Evolutionary conservation across 148 eudicot species (phyloP), one percentile per base, ranked within the genome.

Genomic region (Arctostaphylos glauca): DNA sequence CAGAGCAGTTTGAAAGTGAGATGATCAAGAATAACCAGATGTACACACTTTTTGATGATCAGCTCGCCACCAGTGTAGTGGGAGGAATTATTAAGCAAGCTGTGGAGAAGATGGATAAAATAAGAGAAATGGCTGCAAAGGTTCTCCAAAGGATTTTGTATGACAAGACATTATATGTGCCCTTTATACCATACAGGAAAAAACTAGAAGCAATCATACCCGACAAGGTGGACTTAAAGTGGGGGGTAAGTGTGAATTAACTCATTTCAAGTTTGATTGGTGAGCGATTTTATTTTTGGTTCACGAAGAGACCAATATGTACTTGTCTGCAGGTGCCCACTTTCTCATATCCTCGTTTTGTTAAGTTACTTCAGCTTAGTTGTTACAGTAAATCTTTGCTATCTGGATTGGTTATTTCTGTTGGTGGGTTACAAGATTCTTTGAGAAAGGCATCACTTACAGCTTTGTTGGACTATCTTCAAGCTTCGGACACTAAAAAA

Each of bases 351-450:
- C 95, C 92, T 85, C 94, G 91, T 76, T 93, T 93, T 82, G 86
- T 96, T 43, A 89, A 90, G 83, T 86, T 96, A 80, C 98, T 94
- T 84, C 88, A 88, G 84, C 80, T 91, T 76, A 86, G 92, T 85
- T 89, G 97, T 79, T 96, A 96, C 80, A 94, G 98, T 82, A 94
- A 89, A 84, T 84, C 80, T 82, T 76, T 96, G 52, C 81, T 94
- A 58, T 92, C 98, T 23, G 99, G 99, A 74, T 83, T 94, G 84
- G 94, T 94, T 87, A 87, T 96, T 76, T 91, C 99, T 38, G 83
- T 94, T 84, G 99, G 98, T 73, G 99, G 99, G 70, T 84, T 96
- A 77, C 98, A 94, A 94, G 99, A 94, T 64, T 94, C 93, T 80
- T 86, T 94, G 88, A 89, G 87, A 81, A 96, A 91, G 87, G 92